These are phyloP conservation scores for Cicer yamashitae DNA, from an alignment of 306 rosid genomes.

Conservation along the genomic window DNA sequence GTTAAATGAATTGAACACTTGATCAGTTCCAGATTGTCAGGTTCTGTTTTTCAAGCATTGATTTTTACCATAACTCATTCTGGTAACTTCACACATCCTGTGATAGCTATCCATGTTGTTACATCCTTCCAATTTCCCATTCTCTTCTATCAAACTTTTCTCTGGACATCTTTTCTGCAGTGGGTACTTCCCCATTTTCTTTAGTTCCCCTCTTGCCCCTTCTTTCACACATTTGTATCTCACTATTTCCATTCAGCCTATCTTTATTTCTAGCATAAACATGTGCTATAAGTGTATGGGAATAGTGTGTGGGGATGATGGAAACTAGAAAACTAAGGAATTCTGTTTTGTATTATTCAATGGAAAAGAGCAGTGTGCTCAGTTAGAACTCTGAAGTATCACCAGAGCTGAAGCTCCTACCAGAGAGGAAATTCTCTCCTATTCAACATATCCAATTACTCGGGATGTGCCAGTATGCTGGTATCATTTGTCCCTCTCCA, in stretches of 20 bases:
- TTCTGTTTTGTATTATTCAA: too few relatives aligned
- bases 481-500: neutral
- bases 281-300: neutral
- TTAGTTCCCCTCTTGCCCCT: neutral
- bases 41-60: neutral
- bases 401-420: too few relatives aligned
- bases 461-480: neutral
- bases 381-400: too few relatives aligned
- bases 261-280: slow-evolving; percentile 8
- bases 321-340: too few relatives aligned
- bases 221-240: neutral
- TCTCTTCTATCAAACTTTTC: slow-evolving; percentile 9
- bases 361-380: too few relatives aligned
- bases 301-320: neutral
- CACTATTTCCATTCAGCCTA: neutral
- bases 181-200: neutral
- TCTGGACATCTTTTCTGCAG: neutral
- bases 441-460: too few relatives aligned
- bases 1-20: neutral
- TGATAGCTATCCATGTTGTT: slow-evolving; percentile 12
- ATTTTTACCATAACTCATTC: neutral
- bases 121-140: neutral
- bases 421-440: too few relatives aligned
- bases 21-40: neutral
- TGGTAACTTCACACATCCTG: neutral